Evolutionary conservation across 148 eudicot genomes (phyloP).

Genomic region (Chenopodium suecicum): DNA sequence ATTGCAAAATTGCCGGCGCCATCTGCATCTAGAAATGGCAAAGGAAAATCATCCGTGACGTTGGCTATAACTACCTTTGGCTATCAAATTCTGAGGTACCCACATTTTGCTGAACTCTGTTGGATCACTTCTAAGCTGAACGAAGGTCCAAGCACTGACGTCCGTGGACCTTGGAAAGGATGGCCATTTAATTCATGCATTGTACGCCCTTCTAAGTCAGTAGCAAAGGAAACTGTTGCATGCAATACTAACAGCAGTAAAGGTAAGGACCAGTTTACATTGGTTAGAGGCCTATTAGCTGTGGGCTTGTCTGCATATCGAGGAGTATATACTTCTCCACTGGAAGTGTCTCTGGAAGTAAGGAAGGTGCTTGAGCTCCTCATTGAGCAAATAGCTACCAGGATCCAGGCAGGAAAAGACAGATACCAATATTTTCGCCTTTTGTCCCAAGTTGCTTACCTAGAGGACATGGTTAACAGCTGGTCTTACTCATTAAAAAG

Average conservation of each 20-base stretch:
- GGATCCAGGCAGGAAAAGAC: constrained; percentile 78
- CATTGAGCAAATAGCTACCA: constrained; percentile 53
- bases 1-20: constrained; percentile 30
- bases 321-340: constrained; percentile 65
- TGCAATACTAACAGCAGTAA: constrained; percentile 41
- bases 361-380: constrained; percentile 79
- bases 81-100: constrained; percentile 77
- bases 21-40: constrained; percentile 33
- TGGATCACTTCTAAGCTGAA: constrained; percentile 94
- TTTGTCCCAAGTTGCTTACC: constrained; percentile 88
- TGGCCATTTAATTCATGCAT: constrained; percentile 97
- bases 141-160: constrained; percentile 75
- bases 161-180: constrained; percentile 85
- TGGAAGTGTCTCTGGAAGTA: constrained; percentile 71
- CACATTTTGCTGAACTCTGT: constrained; percentile 96
- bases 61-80: constrained; percentile 68
- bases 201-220: constrained; percentile 56
- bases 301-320: constrained; percentile 87
- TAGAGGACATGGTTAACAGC: constrained; percentile 81
- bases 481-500: constrained; percentile 82
- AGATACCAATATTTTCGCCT: constrained; percentile 56
- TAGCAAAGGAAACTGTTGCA: constrained; percentile 38
- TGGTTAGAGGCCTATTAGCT: constrained; percentile 83
- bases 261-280: constrained; percentile 50
- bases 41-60: constrained; percentile 61